phyloP scores from a whole-genome alignment of 2,329 filamentous ascomycete genomes.

The Colletotrichum tabaci region DNA sequence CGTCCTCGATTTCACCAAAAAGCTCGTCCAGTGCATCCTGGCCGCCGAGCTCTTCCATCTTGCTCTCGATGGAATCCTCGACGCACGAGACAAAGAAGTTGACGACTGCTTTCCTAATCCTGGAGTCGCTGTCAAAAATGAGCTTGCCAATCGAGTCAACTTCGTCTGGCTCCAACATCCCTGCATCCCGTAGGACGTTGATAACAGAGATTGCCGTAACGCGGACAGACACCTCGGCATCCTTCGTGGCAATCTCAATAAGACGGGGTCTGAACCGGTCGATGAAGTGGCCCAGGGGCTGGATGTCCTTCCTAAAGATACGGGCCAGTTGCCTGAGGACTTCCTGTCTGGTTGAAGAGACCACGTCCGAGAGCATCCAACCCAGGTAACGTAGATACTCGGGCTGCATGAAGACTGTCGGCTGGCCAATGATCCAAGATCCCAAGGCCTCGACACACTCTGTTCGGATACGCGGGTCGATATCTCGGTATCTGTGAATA shows the following conservation, averaged over 20 bases:
- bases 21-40: constrained; percentile 82
- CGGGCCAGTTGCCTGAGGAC: constrained; percentile 86
- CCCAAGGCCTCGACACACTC: constrained; percentile 92
- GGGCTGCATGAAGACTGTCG: constrained; percentile 91
- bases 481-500: constrained; percentile 94
- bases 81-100: constrained; percentile 93
- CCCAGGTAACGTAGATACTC: constrained; percentile 93
- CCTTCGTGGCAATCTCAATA: constrained; percentile 92
- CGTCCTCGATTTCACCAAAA: constrained; percentile 79
- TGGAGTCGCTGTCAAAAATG: constrained; percentile 88
- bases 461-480: constrained; percentile 88
- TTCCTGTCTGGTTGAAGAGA: constrained; percentile 82
- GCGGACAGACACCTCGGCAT: constrained; percentile 85
- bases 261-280: constrained; percentile 90
- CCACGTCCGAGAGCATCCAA: constrained; percentile 92
- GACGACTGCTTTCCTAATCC: constrained; percentile 89
- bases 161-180: constrained; percentile 91
- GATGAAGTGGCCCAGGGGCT: constrained; percentile 91
- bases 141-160: constrained; percentile 90
- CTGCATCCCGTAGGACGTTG: constrained; percentile 84
- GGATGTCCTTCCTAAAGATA: constrained; percentile 85
- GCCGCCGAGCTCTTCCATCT: constrained; percentile 88
- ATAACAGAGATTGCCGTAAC: constrained; percentile 86
- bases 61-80: constrained; percentile 83
- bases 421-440: constrained; percentile 88